These are phyloP conservation scores for Mucor racemosus DNA, from an alignment of 371 early-diverging fungal genomes.

Conservation along the genomic window DNA sequence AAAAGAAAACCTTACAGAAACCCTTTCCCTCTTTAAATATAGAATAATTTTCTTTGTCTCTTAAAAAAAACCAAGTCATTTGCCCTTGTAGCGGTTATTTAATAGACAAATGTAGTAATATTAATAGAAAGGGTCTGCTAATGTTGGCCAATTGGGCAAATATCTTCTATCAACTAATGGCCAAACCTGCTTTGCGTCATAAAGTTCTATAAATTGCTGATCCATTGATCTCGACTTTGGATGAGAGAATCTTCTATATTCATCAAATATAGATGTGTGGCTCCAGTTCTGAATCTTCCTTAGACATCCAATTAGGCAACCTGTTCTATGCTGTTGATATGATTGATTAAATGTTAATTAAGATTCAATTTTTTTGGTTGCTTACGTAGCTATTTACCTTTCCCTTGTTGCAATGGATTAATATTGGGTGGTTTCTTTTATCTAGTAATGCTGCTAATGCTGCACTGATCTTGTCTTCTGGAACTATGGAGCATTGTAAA, in stretches of 20 bases:
- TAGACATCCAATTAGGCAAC: slow-evolving; percentile 94
- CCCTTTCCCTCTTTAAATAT: background rate
- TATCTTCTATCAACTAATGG: slow-evolving; percentile 64
- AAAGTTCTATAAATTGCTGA: slow-evolving; percentile 97
- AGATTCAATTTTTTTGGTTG: too few relatives aligned
- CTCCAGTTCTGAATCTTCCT: slow-evolving; percentile 95
- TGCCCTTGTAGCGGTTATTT: slow-evolving; percentile 10
- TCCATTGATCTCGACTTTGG: slow-evolving; percentile 96
- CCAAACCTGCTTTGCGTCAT: slow-evolving; percentile 85
- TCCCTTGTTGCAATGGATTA: slow-evolving; percentile 98
- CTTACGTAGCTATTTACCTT: slow-evolving; percentile 60
- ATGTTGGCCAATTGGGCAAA: slow-evolving; percentile 82
- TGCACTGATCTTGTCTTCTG: slow-evolving; percentile 88
- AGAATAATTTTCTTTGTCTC: slow-evolving; percentile 9
- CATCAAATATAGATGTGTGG: slow-evolving; percentile 94
- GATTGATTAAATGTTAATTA: background rate
- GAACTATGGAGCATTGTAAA: slow-evolving; percentile 55
- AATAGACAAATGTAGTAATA: background rate
- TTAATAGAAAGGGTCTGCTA: slow-evolving; percentile 39
- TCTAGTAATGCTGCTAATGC: slow-evolving; percentile 87
- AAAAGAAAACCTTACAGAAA: background rate
- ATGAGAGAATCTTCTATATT: slow-evolving; percentile 92
- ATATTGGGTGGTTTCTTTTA: slow-evolving; percentile 88
- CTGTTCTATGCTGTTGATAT: slow-evolving; percentile 82
- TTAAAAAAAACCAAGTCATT: slow-evolving; percentile 9